Evolutionary conservation across 108 stramenopile species (phyloP), one percentile per base, ranked within the genome.

Genomic region (Fistulifera pelliculosa): DNA sequence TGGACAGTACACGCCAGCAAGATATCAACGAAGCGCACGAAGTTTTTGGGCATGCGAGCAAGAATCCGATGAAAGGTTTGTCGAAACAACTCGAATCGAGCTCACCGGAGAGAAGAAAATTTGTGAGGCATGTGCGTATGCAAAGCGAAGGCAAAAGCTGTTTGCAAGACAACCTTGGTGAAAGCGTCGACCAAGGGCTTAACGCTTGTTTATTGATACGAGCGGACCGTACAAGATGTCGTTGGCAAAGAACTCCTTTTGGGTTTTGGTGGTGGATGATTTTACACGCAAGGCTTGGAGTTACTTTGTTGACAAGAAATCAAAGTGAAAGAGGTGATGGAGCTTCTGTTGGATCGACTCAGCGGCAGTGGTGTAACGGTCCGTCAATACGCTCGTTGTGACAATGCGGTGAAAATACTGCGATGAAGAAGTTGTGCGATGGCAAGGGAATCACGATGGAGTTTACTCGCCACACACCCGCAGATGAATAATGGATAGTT

Each of bases 241-340:
- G 13, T 17, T 47, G 19, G 26, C 13, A 3, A 18, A 27, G 17
- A 58, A 47, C 26, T 21, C n/a, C 3, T 58, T 49, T 43, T 47
- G 44, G 44, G 4, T 18, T 22, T 7, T 27, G 21, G 26, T 58
- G 16, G 57, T 58, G 22, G 57, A 58, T 58, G 57, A 58, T 35
- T 22, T 14, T 13, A 58, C 57, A 7, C 44, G 31, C 18, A 38
- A 40, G 18, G 38, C 13, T 6, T 54, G 31, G 31, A 54, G 17
- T 17, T 18, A 6, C 18, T 39, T 54, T 35, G 38, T 38, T 22
- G 24, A 38, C n/a, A 38, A 54, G 39, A 51, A 51, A 19, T 26
- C 22, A 5, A 23, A 51, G 22, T 51, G 5, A 27, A n/a, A 6
- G 25, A 27, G 2, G n/a, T 22, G 50, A 26, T 51, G 22, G 50